A percentile compares a stretch with the other conserved stretches of the same genome.
Evolutionary conservation across 331 rosid species (phyloP).

Genomic region (Phaseolus coccineus): DNA sequence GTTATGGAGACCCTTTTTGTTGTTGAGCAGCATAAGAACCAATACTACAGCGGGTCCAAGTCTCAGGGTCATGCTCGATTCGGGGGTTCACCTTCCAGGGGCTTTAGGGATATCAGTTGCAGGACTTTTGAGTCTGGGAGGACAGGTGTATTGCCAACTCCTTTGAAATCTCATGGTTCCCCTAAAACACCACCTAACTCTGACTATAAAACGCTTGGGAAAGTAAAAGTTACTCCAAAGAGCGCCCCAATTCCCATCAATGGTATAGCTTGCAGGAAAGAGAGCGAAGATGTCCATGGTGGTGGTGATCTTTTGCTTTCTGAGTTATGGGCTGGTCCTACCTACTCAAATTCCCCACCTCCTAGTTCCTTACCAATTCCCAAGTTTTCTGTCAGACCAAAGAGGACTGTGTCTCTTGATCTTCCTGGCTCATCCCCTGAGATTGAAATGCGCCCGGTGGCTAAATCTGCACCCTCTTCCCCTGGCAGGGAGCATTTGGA

Average conservation of each 20-base stretch:
- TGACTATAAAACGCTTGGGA: conserved; percentile 35
- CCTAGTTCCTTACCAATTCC: conserved; percentile 95
- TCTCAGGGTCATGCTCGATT: conserved; percentile 57
- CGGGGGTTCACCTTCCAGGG: conserved; percentile 59
- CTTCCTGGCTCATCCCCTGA: conserved; percentile 64
- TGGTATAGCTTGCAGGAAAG: conserved; percentile 42
- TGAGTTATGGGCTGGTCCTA: conserved; percentile 97
- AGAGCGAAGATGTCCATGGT: conserved; percentile 45
- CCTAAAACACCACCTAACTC: conserved; percentile 57
- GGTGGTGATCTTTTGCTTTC: conserved; percentile 60
- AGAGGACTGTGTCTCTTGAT: conserved; percentile 74
- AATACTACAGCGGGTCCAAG: conserved; percentile 56
- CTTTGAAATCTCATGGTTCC: conserved; percentile 55
- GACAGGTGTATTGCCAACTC: conserved; percentile 68
- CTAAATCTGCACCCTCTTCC: conserved; percentile 86
- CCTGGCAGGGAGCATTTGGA: conserved; percentile 57
- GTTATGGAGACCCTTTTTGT: conserved; percentile 83
- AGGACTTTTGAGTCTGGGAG: conserved; percentile 78
- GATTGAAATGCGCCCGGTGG: conserved; percentile 56
- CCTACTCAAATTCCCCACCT: conserved; percentile 94
- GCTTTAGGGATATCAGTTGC: conserved; percentile 67
- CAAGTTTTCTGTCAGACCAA: conserved; percentile 69
- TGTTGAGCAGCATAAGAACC: conserved; percentile 77
- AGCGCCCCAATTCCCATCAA: conserved; percentile 71
- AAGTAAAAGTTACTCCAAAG: conserved; percentile 41